These are phyloP conservation scores for Samsoniella hepiali DNA, from an alignment of 2,329 filamentous ascomycete species.

Conservation along the genomic window DNA sequence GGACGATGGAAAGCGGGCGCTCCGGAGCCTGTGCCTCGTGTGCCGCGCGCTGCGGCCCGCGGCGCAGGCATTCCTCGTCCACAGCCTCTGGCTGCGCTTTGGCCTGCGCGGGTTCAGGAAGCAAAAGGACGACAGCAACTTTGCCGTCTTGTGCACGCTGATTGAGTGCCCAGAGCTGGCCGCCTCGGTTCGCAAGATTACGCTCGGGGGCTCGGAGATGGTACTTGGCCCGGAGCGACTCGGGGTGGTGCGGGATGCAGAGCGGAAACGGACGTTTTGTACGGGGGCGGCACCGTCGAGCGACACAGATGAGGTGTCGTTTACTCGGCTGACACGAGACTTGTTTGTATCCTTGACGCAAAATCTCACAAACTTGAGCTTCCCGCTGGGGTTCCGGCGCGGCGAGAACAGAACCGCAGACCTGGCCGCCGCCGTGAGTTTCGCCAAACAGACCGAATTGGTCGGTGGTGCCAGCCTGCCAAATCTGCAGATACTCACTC, in stretches of 20 bases:
- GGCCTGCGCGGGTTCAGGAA: background rate
- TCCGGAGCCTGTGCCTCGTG: background rate
- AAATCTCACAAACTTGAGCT: background rate
- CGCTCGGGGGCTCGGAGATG: background rate
- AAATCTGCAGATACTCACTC: background rate
- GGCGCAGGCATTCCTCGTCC: background rate
- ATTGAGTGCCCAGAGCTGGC: background rate
- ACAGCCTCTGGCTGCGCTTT: background rate
- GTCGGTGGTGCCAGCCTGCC: background rate
- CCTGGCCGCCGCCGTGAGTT: background rate
- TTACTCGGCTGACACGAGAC: background rate
- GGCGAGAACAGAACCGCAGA: background rate
- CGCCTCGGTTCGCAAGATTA: background rate
- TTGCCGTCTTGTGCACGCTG: background rate
- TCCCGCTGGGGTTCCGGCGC: background rate
- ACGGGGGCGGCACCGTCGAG: background rate
- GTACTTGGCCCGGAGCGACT: background rate
- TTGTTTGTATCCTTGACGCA: background rate
- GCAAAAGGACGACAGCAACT: background rate
- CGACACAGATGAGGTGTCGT: background rate
- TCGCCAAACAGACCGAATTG: background rate
- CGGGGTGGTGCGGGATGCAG: background rate
- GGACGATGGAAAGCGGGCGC: background rate
- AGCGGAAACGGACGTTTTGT: background rate
- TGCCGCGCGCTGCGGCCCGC: background rate